Conservation (phyloP, 805 yeast species). For the Ogataea trehaloabstinens region DNA sequence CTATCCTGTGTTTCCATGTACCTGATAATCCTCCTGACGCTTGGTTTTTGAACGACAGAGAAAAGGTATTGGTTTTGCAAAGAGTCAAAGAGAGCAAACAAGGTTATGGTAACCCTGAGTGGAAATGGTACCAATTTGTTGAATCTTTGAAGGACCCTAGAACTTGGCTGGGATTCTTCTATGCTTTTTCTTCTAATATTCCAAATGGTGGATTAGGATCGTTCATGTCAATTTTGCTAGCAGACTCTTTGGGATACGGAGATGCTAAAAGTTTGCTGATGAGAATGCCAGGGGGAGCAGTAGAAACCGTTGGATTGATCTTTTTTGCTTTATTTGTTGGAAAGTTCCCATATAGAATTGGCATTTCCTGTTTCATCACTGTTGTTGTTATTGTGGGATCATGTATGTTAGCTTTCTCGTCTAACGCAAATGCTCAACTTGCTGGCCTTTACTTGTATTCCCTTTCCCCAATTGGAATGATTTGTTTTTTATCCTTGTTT, state of each 20-base stretch:
- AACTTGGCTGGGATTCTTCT: constrained; percentile 45
- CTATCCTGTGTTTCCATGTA: constrained; percentile 45
- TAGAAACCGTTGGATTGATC: constrained; percentile 27
- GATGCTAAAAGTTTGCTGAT: constrained; percentile 27
- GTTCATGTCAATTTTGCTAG: constrained; percentile 43
- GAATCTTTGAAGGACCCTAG: constrained; percentile 30
- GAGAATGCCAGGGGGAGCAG: constrained; percentile 37
- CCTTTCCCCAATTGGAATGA: constrained; percentile 15
- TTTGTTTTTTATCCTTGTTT: constrained; percentile 22
- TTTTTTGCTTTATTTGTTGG: constrained; percentile 19
- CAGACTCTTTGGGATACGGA: constrained; percentile 34
- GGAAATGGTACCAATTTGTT: constrained; percentile 28
- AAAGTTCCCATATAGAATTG: constrained; percentile 27
- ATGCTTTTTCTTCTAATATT: constrained; percentile 40
- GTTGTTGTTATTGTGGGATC: constrained; percentile 20
- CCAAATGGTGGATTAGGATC: constrained; percentile 56
- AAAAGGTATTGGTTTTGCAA: constrained; percentile 35
- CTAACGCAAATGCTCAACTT: constrained; percentile 18
- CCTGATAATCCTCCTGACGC: constrained; percentile 54
- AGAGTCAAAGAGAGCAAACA: constrained; percentile 20
- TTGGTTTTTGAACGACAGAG: constrained; percentile 37
- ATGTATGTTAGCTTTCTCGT: constrained; percentile 31
- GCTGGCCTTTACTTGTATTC: constrained; percentile 28
- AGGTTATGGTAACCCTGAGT: constrained; percentile 28
- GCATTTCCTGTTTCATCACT: constrained; percentile 27